phyloP scores from a whole-genome alignment of 75 land plant genomes.

The Selaginella moellendorffii region DNA sequence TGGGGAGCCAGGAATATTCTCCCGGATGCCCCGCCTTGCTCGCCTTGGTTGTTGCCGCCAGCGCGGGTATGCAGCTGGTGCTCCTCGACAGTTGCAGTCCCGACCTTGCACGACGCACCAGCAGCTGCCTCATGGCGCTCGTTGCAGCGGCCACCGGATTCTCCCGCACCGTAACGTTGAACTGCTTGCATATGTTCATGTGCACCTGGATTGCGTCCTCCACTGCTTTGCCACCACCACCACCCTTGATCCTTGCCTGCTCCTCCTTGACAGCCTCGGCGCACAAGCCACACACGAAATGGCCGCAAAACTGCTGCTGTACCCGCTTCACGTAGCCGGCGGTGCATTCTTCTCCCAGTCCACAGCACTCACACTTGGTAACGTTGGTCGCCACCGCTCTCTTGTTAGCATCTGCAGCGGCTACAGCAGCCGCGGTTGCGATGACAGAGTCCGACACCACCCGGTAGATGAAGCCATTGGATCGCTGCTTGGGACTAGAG shows the following conservation, averaged over 20 bases:
- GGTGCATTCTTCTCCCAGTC: conserved; percentile 60
- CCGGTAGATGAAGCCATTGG: neutral
- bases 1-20: neutral
- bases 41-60: neutral
- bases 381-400: conserved; percentile 6
- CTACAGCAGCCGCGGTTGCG: neutral
- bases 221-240: neutral
- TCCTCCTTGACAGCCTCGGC: conserved; percentile 58
- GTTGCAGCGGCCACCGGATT: neutral
- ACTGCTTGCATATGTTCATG: conserved; percentile 1
- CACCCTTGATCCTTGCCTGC: neutral
- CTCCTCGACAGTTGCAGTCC: neutral
- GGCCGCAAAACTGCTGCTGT: conserved; percentile 30
- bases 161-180: neutral
- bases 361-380: conserved; percentile 57
- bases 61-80: neutral
- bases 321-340: conserved; percentile 27
- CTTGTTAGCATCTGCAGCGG: neutral
- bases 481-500: too few relatives aligned
- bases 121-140: neutral
- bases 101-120: neutral
- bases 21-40: too few relatives aligned
- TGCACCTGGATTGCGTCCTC: neutral
- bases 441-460: neutral
- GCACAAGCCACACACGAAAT: conserved; percentile 71